A percentile compares a stretch with the other conserved stretches of the same genome.
Conservation (phyloP, 208 protist genomes). For the Tritrichomonas musculus region DNA sequence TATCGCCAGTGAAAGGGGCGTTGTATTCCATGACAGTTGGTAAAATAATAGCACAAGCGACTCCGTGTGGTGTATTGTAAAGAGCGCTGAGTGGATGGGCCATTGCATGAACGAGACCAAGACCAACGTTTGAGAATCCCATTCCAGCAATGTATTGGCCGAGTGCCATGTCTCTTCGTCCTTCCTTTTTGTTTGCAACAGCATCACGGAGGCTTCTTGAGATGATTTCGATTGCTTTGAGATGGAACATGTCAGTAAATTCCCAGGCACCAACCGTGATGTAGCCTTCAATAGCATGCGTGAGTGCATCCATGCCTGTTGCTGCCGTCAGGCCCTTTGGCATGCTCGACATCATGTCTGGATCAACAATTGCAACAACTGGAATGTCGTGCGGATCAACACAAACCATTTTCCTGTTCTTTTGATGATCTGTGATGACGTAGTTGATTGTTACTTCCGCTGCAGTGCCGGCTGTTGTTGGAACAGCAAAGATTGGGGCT, state of each 20-base stretch:
- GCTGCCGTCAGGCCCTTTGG: constrained; percentile 41
- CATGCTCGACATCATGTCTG: constrained; percentile 36
- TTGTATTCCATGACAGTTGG: constrained; percentile 30
- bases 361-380: constrained; percentile 46
- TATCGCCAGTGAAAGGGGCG: no score
- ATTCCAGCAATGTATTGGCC: constrained; percentile 53
- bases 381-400: constrained; percentile 50
- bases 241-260: no score
- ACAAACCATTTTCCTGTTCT: constrained; percentile 48
- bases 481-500: constrained; percentile 41
- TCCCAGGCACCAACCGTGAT: constrained; percentile 46
- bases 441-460: constrained; percentile 50
- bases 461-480: constrained; percentile 52
- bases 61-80: constrained; percentile 44
- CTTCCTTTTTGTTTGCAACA: neutral
- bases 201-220: constrained; percentile 42
- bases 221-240: constrained; percentile 49
- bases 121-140: constrained; percentile 54
- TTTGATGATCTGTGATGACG: constrained; percentile 44
- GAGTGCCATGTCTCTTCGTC: constrained; percentile 45
- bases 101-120: constrained; percentile 52
- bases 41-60: no score
- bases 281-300: constrained; percentile 50
- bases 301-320: no score
- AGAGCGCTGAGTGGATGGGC: no score